These are phyloP conservation scores for Trypanosoma caninum DNA, from an alignment of 208 protist genomes.

Conservation along the genomic window DNA sequence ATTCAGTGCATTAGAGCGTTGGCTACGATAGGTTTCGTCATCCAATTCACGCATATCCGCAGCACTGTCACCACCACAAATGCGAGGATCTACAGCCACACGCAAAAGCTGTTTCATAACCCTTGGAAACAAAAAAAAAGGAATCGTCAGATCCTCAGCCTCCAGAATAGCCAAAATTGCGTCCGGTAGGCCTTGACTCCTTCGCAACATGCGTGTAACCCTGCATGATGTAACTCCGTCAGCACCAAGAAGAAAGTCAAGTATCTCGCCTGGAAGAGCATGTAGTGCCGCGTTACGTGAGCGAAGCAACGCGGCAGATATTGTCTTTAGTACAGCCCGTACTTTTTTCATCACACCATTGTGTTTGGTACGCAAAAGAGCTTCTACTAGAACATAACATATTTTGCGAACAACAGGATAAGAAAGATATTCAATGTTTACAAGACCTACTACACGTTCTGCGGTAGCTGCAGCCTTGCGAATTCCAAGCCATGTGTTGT, in stretches of 20 bases:
- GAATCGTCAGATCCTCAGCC: slow-evolving; percentile 69
- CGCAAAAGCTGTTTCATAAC: slow-evolving; percentile 62
- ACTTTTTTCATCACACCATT: slow-evolving; percentile 88
- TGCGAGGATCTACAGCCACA: slow-evolving; percentile 22
- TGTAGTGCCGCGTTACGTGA: slow-evolving; percentile 46
- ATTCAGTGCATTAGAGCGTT: slow-evolving; percentile 89
- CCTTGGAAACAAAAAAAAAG: slow-evolving; percentile 59
- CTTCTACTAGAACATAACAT: slow-evolving; percentile 61
- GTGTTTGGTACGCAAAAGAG: slow-evolving; percentile 85
- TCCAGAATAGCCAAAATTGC: slow-evolving; percentile 78
- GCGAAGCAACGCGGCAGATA: slow-evolving; percentile 58
- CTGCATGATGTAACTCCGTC: slow-evolving; percentile 75
- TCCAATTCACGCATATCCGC: neutral
- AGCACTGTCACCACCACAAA: neutral
- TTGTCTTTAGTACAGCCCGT: slow-evolving; percentile 53
- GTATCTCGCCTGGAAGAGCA: slow-evolving; percentile 53
- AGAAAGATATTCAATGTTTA: slow-evolving; percentile 35
- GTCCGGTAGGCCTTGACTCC: slow-evolving; percentile 88
- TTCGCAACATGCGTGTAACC: slow-evolving; percentile 76
- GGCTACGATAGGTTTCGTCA: slow-evolving; percentile 41
- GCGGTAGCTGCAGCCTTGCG: slow-evolving; percentile 52
- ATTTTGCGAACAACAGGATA: slow-evolving; percentile 32
- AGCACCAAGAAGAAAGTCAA: slow-evolving; percentile 64
- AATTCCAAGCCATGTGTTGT: slow-evolving; percentile 89
- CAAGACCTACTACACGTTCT: slow-evolving; percentile 35